phyloP scores from a whole-genome alignment of 2,329 filamentous ascomycete species.

The Fusarium pseudonygamai region DNA sequence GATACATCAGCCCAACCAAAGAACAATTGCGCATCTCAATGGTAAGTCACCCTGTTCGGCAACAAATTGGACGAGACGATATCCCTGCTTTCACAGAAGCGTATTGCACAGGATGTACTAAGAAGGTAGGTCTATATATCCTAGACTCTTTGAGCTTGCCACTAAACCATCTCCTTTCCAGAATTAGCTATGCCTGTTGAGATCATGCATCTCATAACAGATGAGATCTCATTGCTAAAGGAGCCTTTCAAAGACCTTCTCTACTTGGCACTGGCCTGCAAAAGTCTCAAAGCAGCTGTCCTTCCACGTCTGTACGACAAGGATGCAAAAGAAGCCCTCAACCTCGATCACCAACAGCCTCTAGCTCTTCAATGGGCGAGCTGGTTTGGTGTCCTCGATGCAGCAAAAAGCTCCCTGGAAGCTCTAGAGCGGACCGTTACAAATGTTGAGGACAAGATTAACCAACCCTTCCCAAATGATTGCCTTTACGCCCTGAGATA shows the following conservation, averaged over 20 bases:
- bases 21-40: not conserved
- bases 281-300: not conserved
- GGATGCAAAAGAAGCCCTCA: conserved; percentile 10
- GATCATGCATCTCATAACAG: conserved; percentile 15
- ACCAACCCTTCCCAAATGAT: conserved; percentile 5
- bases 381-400: conserved; percentile 25
- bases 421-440: not conserved
- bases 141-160: not conserved
- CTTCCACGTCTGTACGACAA: conserved; percentile 17
- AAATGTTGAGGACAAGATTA: conserved; percentile 8
- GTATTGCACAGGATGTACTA: not conserved
- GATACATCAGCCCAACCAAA: not conserved
- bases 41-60: not conserved
- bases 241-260: conserved; percentile 11
- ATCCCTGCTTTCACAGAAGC: not conserved
- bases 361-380: conserved; percentile 28
- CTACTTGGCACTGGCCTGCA: conserved; percentile 12
- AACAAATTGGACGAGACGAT: not conserved
- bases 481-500: conserved; percentile 17
- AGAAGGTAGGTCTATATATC: not conserved
- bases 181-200: conserved; percentile 20
- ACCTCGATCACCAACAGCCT: conserved; percentile 2
- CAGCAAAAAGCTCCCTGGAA: conserved; percentile 18
- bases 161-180: not conserved
- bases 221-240: conserved; percentile 5